phyloP scores from a whole-genome alignment of 1,139 yeast genomes.

The Yamadazyma oceani region DNA sequence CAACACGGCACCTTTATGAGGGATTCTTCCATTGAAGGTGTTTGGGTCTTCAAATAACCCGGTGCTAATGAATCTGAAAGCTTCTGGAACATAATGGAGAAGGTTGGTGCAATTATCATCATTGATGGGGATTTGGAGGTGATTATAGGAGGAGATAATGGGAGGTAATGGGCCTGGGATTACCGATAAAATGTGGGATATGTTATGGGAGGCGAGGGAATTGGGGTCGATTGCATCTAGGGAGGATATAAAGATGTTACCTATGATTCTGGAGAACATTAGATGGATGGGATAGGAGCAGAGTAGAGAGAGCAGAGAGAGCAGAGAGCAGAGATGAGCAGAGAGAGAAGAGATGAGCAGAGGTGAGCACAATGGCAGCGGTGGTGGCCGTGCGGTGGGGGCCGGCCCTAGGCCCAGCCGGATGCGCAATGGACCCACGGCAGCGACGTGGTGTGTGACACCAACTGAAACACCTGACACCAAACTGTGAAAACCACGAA shows the following conservation, averaged over 20 bases:
- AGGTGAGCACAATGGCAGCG: too few species aligned
- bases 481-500: too few species aligned
- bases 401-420: too few species aligned
- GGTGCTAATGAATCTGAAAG: conserved; percentile 64
- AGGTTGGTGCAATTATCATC: conserved; percentile 68
- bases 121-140: conserved; percentile 65
- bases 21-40: conserved; percentile 9
- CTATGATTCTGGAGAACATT: conserved; percentile 45
- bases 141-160: conserved; percentile 29
- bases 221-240: conserved; percentile 51
- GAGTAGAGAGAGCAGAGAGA: background rate
- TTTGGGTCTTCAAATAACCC: conserved; percentile 44
- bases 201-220: conserved; percentile 46
- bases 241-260: conserved; percentile 64
- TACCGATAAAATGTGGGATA: conserved; percentile 70
- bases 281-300: background rate
- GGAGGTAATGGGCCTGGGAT: conserved; percentile 60
- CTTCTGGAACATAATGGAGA: conserved; percentile 55
- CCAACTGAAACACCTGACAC: too few species aligned
- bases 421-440: too few species aligned
- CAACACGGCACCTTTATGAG: conserved; percentile 48
- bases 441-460: too few species aligned
- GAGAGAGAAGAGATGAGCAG: background rate
- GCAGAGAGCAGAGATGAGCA: background rate
- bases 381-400: too few species aligned